phyloP scores from a whole-genome alignment of 768 basidiomycete species.

The Lanmaoa rubissima region DNA sequence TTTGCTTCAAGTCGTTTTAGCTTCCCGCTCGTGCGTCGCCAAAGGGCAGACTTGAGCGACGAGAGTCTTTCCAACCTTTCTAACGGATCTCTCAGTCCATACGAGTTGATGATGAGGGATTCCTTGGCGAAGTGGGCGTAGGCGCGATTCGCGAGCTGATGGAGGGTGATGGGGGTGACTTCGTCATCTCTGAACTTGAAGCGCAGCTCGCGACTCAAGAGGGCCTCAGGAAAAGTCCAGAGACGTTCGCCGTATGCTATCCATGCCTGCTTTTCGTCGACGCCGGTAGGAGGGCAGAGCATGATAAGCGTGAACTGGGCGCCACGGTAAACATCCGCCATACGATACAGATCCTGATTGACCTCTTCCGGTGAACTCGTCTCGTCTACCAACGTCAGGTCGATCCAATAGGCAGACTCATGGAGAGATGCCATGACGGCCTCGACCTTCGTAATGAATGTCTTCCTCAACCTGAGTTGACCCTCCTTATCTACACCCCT shows the following conservation, averaged over 20 bases:
- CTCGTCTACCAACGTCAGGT: constrained; percentile 4
- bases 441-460: constrained; percentile 9
- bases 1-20: not conserved
- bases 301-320: constrained; percentile 27
- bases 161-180: constrained; percentile 22
- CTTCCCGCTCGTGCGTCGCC: constrained; percentile 16
- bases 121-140: constrained; percentile 16
- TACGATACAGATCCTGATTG: constrained; percentile 22
- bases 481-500: not conserved
- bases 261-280: constrained; percentile 13
- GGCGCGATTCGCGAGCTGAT: constrained; percentile 23
- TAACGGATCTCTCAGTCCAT: constrained; percentile 17
- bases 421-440: constrained; percentile 3
- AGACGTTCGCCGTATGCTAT: constrained; percentile 20
- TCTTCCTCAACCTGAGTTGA: not conserved
- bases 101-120: constrained; percentile 23
- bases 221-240: constrained; percentile 24
- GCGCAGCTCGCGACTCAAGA: constrained; percentile 21
- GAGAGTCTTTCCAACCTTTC: constrained; percentile 25
- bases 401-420: constrained; percentile 23
- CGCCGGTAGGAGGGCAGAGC: not conserved
- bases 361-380: not conserved
- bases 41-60: constrained; percentile 22
- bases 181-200: constrained; percentile 11
- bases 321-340: constrained; percentile 22